phyloP scores from a whole-genome alignment of 2,329 filamentous ascomycete species.

The Achaetomium macrosporum region DNA sequence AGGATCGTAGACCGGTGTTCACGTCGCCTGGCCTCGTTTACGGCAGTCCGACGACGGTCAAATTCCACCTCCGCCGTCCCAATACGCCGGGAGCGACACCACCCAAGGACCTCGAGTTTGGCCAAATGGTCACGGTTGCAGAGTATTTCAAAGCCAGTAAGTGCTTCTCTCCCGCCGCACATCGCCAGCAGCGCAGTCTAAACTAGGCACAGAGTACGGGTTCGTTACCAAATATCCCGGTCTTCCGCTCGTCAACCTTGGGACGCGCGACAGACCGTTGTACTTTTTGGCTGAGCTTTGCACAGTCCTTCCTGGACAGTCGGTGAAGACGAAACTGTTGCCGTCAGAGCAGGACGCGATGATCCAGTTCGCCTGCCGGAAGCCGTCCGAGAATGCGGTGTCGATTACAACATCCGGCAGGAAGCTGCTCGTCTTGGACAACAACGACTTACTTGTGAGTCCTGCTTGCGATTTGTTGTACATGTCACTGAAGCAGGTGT shows the following conservation, averaged over 20 bases:
- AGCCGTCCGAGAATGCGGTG: constrained; percentile 58
- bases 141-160: constrained; percentile 42
- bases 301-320: constrained; percentile 58
- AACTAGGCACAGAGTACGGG: constrained; percentile 30
- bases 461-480: neutral
- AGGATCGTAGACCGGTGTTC: neutral
- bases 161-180: constrained; percentile 13
- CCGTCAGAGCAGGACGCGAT: constrained; percentile 59
- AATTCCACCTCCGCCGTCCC: constrained; percentile 28
- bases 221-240: constrained; percentile 31
- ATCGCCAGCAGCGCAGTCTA: neutral
- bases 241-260: constrained; percentile 62
- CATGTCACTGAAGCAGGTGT: neutral
- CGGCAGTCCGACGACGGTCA: constrained; percentile 26
- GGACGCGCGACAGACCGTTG: constrained; percentile 48
- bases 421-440: constrained; percentile 51
- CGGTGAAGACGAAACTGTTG: constrained; percentile 53
- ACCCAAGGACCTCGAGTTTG: constrained; percentile 23
- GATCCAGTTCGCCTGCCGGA: constrained; percentile 66
- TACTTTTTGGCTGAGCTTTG: constrained; percentile 66
- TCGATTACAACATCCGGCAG: constrained; percentile 58
- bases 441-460: constrained; percentile 41
- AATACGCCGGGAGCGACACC: constrained; percentile 6
- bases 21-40: neutral
- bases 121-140: constrained; percentile 32